These are phyloP conservation scores for Glycine soja DNA, from an alignment of 306 rosid genomes.

Conservation along the genomic window DNA sequence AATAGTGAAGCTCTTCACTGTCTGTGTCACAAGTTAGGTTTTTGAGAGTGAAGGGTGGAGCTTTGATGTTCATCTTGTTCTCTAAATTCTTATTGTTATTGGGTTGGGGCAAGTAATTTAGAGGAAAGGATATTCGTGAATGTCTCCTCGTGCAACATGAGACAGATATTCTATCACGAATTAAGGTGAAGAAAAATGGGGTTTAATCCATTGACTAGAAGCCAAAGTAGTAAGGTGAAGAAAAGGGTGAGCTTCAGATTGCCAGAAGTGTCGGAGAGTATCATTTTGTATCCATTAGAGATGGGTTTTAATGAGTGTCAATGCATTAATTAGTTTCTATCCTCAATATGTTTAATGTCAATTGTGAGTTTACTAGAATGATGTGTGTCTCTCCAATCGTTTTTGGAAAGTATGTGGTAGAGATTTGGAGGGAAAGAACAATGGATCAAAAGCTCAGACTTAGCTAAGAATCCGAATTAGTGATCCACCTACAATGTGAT, in stretches of 20 bases:
- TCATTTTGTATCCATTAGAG: conserved; percentile 51
- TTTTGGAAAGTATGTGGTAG: not conserved
- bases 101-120: not conserved
- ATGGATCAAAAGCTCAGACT: not conserved
- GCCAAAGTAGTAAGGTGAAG: conserved; percentile 48
- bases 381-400: not conserved
- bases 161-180: no score
- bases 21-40: no score
- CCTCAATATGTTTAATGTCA: not conserved
- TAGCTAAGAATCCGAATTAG: not conserved
- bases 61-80: no score
- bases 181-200: not conserved
- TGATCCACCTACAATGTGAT: conserved; percentile 4
- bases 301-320: conserved; percentile 12
- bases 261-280: conserved; percentile 62
- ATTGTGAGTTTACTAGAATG: not conserved
- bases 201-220: conserved; percentile 40
- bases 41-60: no score
- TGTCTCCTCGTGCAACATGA: no score
- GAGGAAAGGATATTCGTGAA: not conserved
- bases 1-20: no score
- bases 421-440: not conserved
- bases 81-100: no score
- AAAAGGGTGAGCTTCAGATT: conserved; percentile 58
- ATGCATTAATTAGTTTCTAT: not conserved